Base-by-base conservation (phyloP, 139 green algal genomes). In the Closterium sp. region DNA sequence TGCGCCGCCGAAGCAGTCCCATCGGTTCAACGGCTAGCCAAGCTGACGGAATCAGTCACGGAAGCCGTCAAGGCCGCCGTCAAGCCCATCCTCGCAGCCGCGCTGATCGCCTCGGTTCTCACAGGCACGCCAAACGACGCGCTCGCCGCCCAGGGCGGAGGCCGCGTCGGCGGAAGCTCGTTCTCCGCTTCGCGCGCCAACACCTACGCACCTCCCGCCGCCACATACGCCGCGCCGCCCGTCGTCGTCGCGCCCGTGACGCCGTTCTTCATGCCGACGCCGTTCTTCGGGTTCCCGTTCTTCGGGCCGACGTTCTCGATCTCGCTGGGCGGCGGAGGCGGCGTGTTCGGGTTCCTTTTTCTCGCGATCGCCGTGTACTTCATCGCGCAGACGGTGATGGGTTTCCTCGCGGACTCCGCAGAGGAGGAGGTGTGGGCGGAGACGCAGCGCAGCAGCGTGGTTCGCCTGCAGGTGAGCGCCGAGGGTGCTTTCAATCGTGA, bases 121-220 rank as follows among this genome's bases (percentile, higher is more conserved):
- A n/a, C 73, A 9, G 28, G 89, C 89, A 10, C 38, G 13, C 89
- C 89, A 4, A 85, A 91, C 28, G 84, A 32, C 19, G 89, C 89
- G 31, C 31, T 93, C 70, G 92, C 92, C 17, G 92, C 92, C 6
- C 34, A 92, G 31, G 84, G 89, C 24, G 92, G 92, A 10, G 92
- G 92, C 17, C 89, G 92, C 31, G 38, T 94, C n/a, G 92, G 92
- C 86, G 92, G 92, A 27, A 86, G 89, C 86, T 88, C 89, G 28
- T 94, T 92, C 34, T 91, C 85, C 30, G 31, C 89, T 1, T 31
- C n/a, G 30, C n/a, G 89, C 21, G 30, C 45, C 21, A 32, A 86
- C 62, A 86, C 31, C 31, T 91, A 91, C 86, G 13, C 92, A 3
- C 38, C 92, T 9, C 84, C 92, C 31, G 86, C 32, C 62, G 31